Percentiles rank a stretch among this genome's conserved stretches.
Evolutionary conservation across 306 rosid genomes (phyloP).

Genomic region (Acacia confusa): DNA sequence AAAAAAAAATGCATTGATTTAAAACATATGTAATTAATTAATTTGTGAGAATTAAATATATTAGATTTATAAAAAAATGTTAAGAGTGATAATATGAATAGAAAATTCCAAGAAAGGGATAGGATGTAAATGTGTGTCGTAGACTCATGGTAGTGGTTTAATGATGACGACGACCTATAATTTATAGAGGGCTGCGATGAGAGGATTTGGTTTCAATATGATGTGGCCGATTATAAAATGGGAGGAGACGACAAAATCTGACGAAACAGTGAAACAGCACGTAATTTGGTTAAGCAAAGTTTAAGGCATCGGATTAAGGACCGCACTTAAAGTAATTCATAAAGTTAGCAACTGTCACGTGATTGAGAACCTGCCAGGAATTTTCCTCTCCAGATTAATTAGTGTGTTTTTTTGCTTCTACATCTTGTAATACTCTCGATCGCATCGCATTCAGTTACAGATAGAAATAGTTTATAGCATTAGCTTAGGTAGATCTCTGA

Average conservation of each 20-base stretch:
- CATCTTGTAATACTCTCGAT: neutral
- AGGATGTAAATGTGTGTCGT: neutral
- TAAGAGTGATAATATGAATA: too few species aligned
- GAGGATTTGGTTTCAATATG: neutral
- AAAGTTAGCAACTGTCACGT: slow-evolving; percentile 6
- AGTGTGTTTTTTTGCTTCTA: neutral
- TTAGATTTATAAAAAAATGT: too few species aligned
- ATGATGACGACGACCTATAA: neutral
- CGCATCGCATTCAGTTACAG: neutral
- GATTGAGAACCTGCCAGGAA: slow-evolving; percentile 31
- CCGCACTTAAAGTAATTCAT: neutral
- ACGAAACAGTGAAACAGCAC: neutral
- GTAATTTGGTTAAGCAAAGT: neutral
- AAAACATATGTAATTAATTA: too few species aligned
- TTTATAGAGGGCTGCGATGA: neutral
- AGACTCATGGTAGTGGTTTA: too few species aligned
- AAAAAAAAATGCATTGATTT: too few species aligned
- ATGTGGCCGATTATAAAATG: neutral
- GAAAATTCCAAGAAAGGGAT: neutral
- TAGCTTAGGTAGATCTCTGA: neutral
- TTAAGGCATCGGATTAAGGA: neutral
- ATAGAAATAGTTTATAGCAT: neutral
- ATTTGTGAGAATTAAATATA: too few species aligned
- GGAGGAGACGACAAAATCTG: neutral
- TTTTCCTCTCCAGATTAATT: slow-evolving; percentile 16